phyloP scores from a whole-genome alignment of 148 eudicot species.

The Simmondsia chinensis region DNA sequence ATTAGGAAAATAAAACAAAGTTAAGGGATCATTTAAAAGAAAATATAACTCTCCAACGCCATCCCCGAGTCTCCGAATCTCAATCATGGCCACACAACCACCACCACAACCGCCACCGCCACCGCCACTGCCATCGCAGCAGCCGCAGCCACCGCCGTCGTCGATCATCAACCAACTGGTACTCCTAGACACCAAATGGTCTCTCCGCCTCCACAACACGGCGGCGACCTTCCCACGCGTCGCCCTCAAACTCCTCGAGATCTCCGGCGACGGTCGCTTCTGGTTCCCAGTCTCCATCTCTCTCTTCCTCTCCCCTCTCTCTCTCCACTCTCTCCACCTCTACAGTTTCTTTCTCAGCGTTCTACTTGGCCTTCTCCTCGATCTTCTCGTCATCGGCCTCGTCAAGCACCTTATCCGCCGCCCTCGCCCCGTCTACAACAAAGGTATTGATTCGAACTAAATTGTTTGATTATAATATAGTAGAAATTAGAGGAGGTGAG shows the following conservation, averaged over 20 bases:
- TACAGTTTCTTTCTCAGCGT: conserved; percentile 29
- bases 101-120: background rate
- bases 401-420: conserved; percentile 62
- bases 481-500: too few species aligned
- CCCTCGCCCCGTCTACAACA: conserved; percentile 64
- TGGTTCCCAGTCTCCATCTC: conserved; percentile 68
- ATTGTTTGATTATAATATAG: too few species aligned
- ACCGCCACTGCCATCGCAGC: conserved; percentile 1
- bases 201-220: conserved; percentile 43
- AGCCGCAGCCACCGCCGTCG: conserved; percentile 16
- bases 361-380: conserved; percentile 41
- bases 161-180: conserved; percentile 30
- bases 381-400: conserved; percentile 48
- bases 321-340: conserved; percentile 14
- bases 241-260: conserved; percentile 56
- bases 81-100: conserved; percentile 8
- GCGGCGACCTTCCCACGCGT: conserved; percentile 43
- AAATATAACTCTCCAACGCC: too few species aligned
- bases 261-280: conserved; percentile 78
- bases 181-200: conserved; percentile 31
- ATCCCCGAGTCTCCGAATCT: background rate
- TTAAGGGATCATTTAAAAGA: too few species aligned
- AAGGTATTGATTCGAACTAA: conserved; percentile 46
- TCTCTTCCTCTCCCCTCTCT: conserved; percentile 26
- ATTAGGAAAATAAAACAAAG: too few species aligned